phyloP scores from a whole-genome alignment of 495 filamentous ascomycete species.

The Evansstolkia leycettana region DNA sequence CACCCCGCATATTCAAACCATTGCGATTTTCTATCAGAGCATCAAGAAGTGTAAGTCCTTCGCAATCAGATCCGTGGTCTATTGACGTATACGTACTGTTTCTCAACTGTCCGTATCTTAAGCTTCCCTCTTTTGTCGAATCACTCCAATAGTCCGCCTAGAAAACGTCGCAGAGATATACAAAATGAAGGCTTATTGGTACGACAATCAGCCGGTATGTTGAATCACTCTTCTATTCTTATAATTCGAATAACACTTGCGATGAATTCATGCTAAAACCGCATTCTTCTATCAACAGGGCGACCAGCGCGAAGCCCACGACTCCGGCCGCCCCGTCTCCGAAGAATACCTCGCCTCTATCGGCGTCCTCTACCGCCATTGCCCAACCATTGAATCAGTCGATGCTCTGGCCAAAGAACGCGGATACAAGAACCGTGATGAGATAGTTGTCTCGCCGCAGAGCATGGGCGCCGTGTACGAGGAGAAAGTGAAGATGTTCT shows the following conservation, averaged over 20 bases:
- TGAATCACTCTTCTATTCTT: not conserved
- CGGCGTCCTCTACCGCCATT: conserved; percentile 67
- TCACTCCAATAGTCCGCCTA: no score
- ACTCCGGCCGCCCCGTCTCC: conserved; percentile 58
- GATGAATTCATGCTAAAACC: no score
- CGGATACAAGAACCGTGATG: conserved; percentile 88
- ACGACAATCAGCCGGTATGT: conserved; percentile 66
- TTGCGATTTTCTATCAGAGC: no score
- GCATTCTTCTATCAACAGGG: conserved; percentile 38
- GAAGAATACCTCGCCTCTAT: conserved; percentile 51
- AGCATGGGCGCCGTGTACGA: conserved; percentile 75
- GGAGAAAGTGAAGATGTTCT: conserved; percentile 84
- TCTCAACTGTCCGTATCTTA: no score
- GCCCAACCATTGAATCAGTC: conserved; percentile 49
- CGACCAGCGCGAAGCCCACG: conserved; percentile 85
- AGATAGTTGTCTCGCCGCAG: conserved; percentile 76
- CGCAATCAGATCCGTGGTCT: no score
- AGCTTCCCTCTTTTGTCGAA: no score
- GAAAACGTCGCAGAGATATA: conserved; percentile 7
- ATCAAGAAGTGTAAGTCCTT: no score
- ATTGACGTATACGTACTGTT: no score
- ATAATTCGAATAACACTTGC: not conserved
- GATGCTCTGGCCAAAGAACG: conserved; percentile 61
- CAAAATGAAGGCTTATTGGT: conserved; percentile 75
- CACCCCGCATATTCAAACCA: no score